Percentiles rank a stretch among this genome's conserved stretches.
Evolutionary conservation across 768 basidiomycete genomes (phyloP).

Genomic region (Serendipita sp.): DNA sequence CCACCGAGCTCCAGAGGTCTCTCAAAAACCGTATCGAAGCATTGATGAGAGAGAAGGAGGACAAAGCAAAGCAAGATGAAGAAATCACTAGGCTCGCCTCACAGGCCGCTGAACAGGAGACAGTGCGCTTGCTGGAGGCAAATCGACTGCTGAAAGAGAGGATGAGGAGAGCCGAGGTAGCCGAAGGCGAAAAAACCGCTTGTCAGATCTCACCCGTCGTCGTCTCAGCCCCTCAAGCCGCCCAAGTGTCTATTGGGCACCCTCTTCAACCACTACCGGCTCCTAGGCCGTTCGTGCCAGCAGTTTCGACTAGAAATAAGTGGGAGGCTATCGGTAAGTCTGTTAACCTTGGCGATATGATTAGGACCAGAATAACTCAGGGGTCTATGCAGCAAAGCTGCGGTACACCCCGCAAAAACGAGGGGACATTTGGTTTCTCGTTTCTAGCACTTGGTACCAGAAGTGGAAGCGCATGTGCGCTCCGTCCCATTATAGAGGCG

Average conservation of each 20-base stretch:
- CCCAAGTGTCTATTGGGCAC: constrained; percentile 2
- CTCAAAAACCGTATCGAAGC: not conserved
- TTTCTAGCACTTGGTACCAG: constrained; percentile 55
- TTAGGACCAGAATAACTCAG: constrained; percentile 14
- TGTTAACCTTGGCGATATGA: not conserved
- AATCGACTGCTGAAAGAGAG: not conserved
- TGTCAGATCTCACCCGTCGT: too few relatives aligned
- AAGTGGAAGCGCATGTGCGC: constrained; percentile 60
- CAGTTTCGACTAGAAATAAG: constrained; percentile 15
- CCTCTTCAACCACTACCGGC: constrained; percentile 23
- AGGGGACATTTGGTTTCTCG: constrained; percentile 67
- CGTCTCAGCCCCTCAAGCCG: not conserved
- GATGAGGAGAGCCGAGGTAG: not conserved
- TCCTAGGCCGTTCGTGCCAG: constrained; percentile 13
- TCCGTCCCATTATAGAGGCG: constrained; percentile 25
- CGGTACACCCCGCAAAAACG: constrained; percentile 34
- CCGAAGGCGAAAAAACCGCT: too few relatives aligned
- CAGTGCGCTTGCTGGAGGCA: not conserved
- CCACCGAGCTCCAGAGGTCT: not conserved
- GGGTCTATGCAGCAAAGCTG: constrained; percentile 23
- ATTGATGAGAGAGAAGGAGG: not conserved
- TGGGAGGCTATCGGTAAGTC: not conserved
- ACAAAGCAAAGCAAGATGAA: not conserved
- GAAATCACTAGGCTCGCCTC: not conserved
- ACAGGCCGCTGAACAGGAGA: not conserved